Evolutionary conservation across 179 eudicot species (phyloP), one percentile per base, ranked within the genome.

Genomic region (Spinacia oleracea): DNA sequence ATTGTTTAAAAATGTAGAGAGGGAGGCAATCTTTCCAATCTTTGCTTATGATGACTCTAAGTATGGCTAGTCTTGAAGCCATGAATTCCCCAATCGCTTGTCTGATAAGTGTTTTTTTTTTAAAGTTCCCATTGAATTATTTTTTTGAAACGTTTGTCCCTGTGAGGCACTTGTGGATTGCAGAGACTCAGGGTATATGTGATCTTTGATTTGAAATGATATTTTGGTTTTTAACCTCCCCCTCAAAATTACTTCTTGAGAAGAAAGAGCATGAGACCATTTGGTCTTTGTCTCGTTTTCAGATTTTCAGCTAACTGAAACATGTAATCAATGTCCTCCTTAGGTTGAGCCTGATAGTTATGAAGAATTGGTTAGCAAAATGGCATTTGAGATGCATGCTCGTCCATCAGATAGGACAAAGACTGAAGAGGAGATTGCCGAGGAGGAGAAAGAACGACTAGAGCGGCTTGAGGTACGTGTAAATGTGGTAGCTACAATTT

Each of bases 381-480:
- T n/a, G n/a, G n/a, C n/a, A n/a, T n/a, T n/a, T n/a, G n/a, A n/a
- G n/a, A n/a, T 84, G 70, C 93, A 97, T 65, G 97, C 97, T 82
- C 94, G 90, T 55, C 95, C 97, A 79, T 94, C 98, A 71, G 91
- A 92, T 76, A 85, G 98, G 87, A 94, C 98, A 78, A 94, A 94
- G 87, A 88, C 99, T 76, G 89, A 89, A 60, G 99, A 96, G 85
- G 99, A 96, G 87, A 84, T 92, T 65, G 97, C 97, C 29, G 91
- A 92, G 86, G 98, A 96, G 79, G 97, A 94, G 83, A 91, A 89
- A 81, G 99, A 96, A 81, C 88, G 95, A 75, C 86, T 94, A 56
- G 99, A 96, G 81, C 46, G 81, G 78, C 83, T 94, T 78, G 99
- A 96, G 96, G 99, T 96, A 86, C 46, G 77, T 56, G 58, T 77